Evolutionary conservation across 495 filamentous ascomycete species (phyloP).

Genomic region (Lasiosphaeria ovina): DNA sequence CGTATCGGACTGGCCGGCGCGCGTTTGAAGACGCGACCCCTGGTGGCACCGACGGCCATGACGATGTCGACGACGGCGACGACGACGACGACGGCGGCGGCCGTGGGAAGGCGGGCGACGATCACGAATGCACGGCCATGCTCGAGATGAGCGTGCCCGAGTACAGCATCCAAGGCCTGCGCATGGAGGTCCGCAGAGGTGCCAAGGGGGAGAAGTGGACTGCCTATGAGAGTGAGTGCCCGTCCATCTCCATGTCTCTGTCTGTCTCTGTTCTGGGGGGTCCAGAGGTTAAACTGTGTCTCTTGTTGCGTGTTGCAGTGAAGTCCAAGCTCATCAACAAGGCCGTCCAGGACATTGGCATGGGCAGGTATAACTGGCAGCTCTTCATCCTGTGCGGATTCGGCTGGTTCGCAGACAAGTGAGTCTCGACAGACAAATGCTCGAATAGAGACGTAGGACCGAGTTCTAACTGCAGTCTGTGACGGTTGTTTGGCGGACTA

Average conservation of each 20-base stretch:
- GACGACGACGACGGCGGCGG: constrained; percentile 22
- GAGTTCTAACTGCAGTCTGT: neutral
- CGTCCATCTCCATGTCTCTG: neutral
- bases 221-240: constrained; percentile 48
- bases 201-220: constrained; percentile 41
- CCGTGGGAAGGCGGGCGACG: constrained; percentile 31
- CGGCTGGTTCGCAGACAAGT: constrained; percentile 66
- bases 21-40: no score
- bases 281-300: neutral
- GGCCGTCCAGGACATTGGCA: constrained; percentile 81
- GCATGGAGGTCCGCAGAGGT: constrained; percentile 44
- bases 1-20: constrained; percentile 32
- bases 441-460: no score
- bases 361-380: constrained; percentile 84
- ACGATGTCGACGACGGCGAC: constrained; percentile 23
- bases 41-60: constrained; percentile 34
- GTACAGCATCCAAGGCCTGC: constrained; percentile 51
- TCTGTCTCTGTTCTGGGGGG: neutral
- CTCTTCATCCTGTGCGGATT: constrained; percentile 80
- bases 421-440: constrained; percentile 17
- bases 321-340: constrained; percentile 65
- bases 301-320: constrained; percentile 30
- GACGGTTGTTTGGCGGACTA: constrained; percentile 11
- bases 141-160: constrained; percentile 42
- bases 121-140: constrained; percentile 40